A percentile compares a stretch with the other conserved stretches of the same genome.
Evolutionary conservation across 306 rosid genomes (phyloP).

Genomic region (Corylus heterophylla): DNA sequence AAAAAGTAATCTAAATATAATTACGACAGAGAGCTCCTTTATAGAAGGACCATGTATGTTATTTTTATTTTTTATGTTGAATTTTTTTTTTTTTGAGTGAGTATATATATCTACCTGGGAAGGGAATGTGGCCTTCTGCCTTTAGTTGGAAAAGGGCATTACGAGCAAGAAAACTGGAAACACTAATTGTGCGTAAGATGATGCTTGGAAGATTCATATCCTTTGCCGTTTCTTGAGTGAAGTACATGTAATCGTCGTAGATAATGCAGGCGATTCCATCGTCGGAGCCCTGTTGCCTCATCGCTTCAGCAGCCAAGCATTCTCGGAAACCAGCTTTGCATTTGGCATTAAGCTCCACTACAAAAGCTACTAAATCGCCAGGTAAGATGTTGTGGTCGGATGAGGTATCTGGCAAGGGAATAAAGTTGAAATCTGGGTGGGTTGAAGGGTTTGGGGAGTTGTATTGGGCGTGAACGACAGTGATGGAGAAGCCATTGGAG

Average conservation of each 20-base stretch:
- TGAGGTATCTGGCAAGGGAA: constrained; percentile 37
- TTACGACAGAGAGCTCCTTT: too few species aligned
- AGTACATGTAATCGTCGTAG: too few species aligned
- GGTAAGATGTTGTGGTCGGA: constrained; percentile 31
- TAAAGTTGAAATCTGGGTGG: constrained; percentile 32
- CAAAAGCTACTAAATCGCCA: not conserved
- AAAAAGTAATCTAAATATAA: too few species aligned
- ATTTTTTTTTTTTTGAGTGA: too few species aligned
- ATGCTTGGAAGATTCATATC: too few species aligned
- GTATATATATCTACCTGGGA: too few species aligned
- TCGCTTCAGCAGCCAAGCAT: constrained; percentile 12
- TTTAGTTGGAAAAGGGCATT: constrained; percentile 9
- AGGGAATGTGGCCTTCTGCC: too few species aligned
- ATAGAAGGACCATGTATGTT: too few species aligned
- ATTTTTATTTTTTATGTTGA: not conserved
- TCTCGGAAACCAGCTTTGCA: constrained; percentile 32
- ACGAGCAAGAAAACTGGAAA: constrained; percentile 30
- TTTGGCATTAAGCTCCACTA: constrained; percentile 14
- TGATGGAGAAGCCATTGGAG: constrained; percentile 46
- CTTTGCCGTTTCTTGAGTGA: too few species aligned
- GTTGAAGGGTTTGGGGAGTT: constrained; percentile 37
- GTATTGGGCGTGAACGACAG: constrained; percentile 39
- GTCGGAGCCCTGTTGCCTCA: constrained; percentile 7
- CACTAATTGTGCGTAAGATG: constrained; percentile 28
- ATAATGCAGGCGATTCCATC: constrained; percentile 23